Conservation (phyloP, 2,329 filamentous ascomycete genomes). For the Cladophialophora yegresii region DNA sequence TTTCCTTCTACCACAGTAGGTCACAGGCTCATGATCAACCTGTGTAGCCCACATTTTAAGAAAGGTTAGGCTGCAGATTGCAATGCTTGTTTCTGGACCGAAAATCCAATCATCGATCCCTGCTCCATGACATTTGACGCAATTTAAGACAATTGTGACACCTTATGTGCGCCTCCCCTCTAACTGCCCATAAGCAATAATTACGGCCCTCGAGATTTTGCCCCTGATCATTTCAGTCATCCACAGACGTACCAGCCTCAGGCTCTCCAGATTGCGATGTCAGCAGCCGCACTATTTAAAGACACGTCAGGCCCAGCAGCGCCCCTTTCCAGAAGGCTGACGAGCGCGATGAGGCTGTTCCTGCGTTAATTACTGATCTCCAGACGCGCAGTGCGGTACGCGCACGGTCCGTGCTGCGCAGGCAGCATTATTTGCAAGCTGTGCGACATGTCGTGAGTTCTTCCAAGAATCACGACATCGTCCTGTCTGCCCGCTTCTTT, state of each 20-base stretch:
- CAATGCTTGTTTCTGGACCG: background rate
- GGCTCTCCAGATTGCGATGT: constrained; percentile 2
- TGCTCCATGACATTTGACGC: background rate
- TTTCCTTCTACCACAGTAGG: background rate
- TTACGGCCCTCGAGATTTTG: background rate
- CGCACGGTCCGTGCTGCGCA: background rate
- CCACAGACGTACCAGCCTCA: constrained; percentile 4
- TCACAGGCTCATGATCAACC: background rate
- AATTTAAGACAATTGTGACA: constrained; percentile 12
- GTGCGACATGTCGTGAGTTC: background rate
- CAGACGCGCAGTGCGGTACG: background rate
- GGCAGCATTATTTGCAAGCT: background rate
- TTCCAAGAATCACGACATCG: background rate
- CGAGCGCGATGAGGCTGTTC: constrained; percentile 5
- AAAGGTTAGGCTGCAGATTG: background rate
- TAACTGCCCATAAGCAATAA: background rate
- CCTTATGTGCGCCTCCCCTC: no score
- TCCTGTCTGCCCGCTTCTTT: background rate
- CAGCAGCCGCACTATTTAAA: constrained; percentile 17
- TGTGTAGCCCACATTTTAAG: background rate
- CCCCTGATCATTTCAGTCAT: constrained; percentile 7
- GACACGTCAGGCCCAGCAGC: background rate
- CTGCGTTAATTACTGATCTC: background rate
- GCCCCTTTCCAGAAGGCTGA: constrained; percentile 14
- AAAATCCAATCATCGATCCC: constrained; percentile 7